Evolutionary conservation across 805 yeast species (phyloP).

Genomic region (Nakazawaea ishiwadae): DNA sequence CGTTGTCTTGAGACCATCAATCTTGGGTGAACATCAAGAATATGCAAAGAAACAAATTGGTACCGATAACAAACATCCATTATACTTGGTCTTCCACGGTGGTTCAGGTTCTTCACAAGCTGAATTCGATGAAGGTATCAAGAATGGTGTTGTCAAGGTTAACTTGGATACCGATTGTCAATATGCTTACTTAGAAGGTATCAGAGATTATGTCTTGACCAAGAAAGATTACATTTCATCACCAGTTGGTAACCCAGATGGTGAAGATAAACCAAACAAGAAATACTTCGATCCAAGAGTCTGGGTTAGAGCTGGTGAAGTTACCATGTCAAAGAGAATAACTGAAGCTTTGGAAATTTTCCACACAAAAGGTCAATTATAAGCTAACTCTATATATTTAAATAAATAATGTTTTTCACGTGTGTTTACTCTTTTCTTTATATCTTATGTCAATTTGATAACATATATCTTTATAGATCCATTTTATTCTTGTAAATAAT

Average conservation of each 20-base stretch:
- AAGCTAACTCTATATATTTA: constrained; percentile 14
- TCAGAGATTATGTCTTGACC: constrained; percentile 93
- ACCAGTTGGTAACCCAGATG: constrained; percentile 98
- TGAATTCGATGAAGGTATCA: constrained; percentile 90
- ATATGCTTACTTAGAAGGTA: constrained; percentile 94
- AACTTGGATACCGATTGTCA: constrained; percentile 99
- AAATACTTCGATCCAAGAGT: constrained; percentile 99
- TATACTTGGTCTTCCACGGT: constrained; percentile 99
- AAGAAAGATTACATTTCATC: constrained; percentile 91
- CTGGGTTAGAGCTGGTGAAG: constrained; percentile 99
- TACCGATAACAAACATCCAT: constrained; percentile 57
- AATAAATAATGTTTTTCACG: no score
- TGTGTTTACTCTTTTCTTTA: no score
- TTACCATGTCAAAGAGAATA: constrained; percentile 90
- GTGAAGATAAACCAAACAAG: constrained; percentile 99
- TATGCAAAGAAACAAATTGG: constrained; percentile 71
- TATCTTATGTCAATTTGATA: no score
- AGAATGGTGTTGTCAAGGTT: constrained; percentile 96
- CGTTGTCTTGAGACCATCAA: constrained; percentile 86
- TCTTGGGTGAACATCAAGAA: constrained; percentile 92
- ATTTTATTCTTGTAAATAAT: no score
- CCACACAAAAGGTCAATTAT: constrained; percentile 70
- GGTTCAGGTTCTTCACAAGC: constrained; percentile 96
- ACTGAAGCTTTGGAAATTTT: constrained; percentile 78
- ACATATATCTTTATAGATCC: no score